Base-by-base conservation (phyloP, 768 basidiomycete species). In the Leccinum variicolor region DNA sequence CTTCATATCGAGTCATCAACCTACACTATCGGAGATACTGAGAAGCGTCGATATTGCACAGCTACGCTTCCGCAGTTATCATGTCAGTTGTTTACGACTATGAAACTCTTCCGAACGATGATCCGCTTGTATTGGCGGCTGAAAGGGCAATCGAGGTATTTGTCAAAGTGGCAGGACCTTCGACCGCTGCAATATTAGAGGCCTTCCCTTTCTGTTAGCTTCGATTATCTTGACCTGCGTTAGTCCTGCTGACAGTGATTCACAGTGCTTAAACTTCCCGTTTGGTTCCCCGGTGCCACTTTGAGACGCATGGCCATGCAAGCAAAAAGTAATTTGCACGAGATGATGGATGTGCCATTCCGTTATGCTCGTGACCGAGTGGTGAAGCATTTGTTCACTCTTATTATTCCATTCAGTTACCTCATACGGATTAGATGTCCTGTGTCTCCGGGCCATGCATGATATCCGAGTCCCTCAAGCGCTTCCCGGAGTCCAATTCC, bases 231-330 rank as follows among this genome's bases (percentile, higher is more conserved):
- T 29, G 31, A 1, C 45, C 23, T 50, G 19, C 10, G 21, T 28
- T 31, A 29, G 26, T 55, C 50, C 39, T 50, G n/a, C 29, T 70
- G 51, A 71, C 21, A 50, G 34, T 41, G 41, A 54, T 61, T 50
- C 51, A 50, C 56, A 71, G 70, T 71, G 49, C 62, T 71, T 28
- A 70, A 61, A 43, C 62, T 71, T 36, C 70, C 70, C 11, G 50
- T 51, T 15, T 76, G 74, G 75, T 67, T 76, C 41, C 74, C 74
- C 3, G 75, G 74, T 4, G 75, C 76, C 19, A 64, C 57, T 15
- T 60, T 73, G 33, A 73, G 63, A 59, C 65, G 67, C 36, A 61
- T 66, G 58, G 72, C 74, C 13, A 48, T 59, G 21, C 64, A 65
- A 45, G 75, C 70, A 11, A 73, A 61, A 39, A 68, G 56, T 6